Base-by-base conservation (phyloP, 1,284 basidiomycete genomes). In the Cutaneotrichosporon daszewskae region DNA sequence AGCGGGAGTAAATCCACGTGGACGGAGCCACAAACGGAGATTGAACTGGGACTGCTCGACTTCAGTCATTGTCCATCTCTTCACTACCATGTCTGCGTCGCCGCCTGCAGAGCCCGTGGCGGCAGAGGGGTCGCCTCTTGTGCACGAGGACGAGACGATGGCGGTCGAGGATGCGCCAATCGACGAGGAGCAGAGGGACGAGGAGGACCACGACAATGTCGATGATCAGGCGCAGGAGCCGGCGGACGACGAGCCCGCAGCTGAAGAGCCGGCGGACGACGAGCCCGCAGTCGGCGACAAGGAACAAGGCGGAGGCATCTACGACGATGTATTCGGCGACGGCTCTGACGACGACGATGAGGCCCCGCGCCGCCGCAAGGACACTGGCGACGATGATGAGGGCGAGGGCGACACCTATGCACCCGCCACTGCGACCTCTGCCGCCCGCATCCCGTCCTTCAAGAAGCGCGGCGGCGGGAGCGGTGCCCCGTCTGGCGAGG, bases 391-490 rank as follows among this genome's bases (percentile, higher is more conserved):
- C n/a, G 29, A 37, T 19, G 57, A 58, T 42, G 76, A 75, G 23
- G 76, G 74, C 11, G 77, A 77, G 72, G 69, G 19, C 80, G 85
- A 85, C 45, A 82, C 83, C 12, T 82, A 81, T 55, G 72, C 74
- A 4, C 81, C 84, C 12, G 77, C 81, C 43, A 77, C 77, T 16
- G 58, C 63, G 55, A 41, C 54, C 60, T 48, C 51, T 2, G 41
- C 55, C 5, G 62, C 62, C 12, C 60, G 64, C 42, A 61, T 68
- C 24, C 61, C 64, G 16, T 69, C 63, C 33, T 72, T 72, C 48
- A 64, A 70, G 55, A 64, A 64, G 40, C 73, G 72, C 42, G 54
- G 55, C 24, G 55, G 60, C 27, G 60, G 51, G 26, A 69, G 54
- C 52, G 73, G 72, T 53, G 79, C 77, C 74, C 53, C 40, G 1